Conservation (phyloP, 768 basidiomycete species). For the Calvatia gigantea region DNA sequence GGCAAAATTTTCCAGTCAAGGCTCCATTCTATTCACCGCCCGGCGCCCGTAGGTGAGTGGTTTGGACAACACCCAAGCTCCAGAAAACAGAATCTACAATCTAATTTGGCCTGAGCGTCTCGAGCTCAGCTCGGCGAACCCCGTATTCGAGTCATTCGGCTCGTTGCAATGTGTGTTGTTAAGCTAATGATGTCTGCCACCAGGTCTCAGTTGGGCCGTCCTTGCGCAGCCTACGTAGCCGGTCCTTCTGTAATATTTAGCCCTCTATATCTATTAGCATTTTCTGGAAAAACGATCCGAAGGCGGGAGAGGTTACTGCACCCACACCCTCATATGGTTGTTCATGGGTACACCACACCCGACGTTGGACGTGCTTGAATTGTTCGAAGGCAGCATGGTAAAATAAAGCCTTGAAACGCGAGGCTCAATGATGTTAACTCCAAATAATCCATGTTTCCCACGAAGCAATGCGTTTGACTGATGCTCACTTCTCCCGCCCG, state of each 20-base stretch:
- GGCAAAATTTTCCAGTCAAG: not conserved
- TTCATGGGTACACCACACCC: not conserved
- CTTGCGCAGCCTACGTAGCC: constrained; percentile 6
- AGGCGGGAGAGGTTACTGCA: not conserved
- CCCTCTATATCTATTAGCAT: not conserved
- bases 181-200: not conserved
- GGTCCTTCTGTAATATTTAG: not conserved
- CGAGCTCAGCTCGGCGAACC: constrained; percentile 6
- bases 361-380: constrained; percentile 5
- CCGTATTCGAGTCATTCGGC: not conserved
- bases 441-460: not conserved
- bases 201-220: not conserved
- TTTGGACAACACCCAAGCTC: not conserved
- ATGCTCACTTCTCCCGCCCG: not conserved
- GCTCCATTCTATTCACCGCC: not conserved
- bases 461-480: not conserved
- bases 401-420: constrained; percentile 7
- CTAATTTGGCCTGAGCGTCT: not conserved
- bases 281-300: not conserved
- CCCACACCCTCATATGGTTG: not conserved
- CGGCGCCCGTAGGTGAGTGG: not conserved
- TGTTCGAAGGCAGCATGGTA: not conserved
- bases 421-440: constrained; percentile 8
- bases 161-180: not conserved
- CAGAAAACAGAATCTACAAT: not conserved